Evolutionary conservation across 352 stramenopile genomes (phyloP).

Genomic region (Phytophthora brassicae): DNA sequence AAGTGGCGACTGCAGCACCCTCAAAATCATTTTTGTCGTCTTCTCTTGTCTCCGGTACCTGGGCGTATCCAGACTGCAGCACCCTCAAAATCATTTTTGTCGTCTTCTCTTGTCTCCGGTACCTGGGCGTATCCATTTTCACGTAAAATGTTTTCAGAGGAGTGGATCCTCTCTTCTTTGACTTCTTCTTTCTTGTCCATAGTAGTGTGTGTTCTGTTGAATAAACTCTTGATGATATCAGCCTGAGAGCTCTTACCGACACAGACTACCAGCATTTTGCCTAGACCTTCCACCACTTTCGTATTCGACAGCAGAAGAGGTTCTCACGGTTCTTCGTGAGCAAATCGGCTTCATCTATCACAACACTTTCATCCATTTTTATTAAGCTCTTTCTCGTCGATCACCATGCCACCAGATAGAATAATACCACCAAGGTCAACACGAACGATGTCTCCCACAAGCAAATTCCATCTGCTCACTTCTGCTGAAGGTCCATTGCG

Average conservation of each 20-base stretch:
- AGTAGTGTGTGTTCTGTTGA: conserved; percentile 85
- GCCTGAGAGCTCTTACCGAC: conserved; percentile 91
- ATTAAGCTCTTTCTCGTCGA: conserved; percentile 84
- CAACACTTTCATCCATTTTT: conserved; percentile 87
- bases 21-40: conserved; percentile 31
- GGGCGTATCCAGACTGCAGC: no score
- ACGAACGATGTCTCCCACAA: no score
- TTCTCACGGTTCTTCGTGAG: conserved; percentile 74
- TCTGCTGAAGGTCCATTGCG: no score
- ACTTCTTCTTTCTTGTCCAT: no score
- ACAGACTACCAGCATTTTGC: conserved; percentile 90
- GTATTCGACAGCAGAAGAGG: conserved; percentile 90
- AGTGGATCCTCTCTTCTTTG: no score
- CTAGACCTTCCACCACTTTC: conserved; percentile 90
- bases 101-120: conserved; percentile 40
- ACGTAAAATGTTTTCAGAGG: no score
- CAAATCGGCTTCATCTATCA: conserved; percentile 91
- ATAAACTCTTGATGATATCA: conserved; percentile 85
- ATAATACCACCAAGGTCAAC: no score
- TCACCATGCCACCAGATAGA: no score
- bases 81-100: conserved; percentile 30
- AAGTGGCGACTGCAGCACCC: conserved; percentile 53
- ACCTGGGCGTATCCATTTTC: no score
- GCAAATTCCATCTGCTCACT: no score
- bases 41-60: conserved; percentile 46